Evolutionary conservation across 2,329 filamentous ascomycete genomes (phyloP).

Genomic region (Chalaropsis ovoidea): DNA sequence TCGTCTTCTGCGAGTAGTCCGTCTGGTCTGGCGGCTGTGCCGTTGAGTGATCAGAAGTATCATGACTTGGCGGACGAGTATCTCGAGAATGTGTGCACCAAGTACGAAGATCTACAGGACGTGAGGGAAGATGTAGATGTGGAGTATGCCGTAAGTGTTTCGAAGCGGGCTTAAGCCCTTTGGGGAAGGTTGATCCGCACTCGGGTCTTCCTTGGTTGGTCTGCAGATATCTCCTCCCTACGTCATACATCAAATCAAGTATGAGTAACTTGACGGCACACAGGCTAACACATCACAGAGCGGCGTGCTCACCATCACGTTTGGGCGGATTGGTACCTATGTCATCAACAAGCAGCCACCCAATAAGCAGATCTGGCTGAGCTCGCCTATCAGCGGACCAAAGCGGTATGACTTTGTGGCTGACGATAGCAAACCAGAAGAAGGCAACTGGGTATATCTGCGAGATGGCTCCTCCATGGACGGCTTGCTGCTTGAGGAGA

Average conservation of each 20-base stretch:
- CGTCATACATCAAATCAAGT: not conserved
- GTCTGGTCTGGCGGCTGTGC: constrained; percentile 8
- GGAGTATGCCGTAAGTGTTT: constrained; percentile 66
- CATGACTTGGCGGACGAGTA: constrained; percentile 68
- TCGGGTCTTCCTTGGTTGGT: not conserved
- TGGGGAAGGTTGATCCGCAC: too few species aligned
- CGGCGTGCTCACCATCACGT: constrained; percentile 70
- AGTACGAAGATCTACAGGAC: constrained; percentile 67
- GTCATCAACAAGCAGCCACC: constrained; percentile 98
- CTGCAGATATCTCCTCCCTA: not conserved
- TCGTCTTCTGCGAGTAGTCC: constrained; percentile 15
- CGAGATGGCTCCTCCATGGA: constrained; percentile 70
- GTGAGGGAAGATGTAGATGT: constrained; percentile 66
- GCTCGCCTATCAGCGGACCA: constrained; percentile 78
- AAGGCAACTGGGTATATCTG: constrained; percentile 79
- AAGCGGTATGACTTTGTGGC: constrained; percentile 86
- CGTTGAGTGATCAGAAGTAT: constrained; percentile 51
- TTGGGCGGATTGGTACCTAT: constrained; percentile 65
- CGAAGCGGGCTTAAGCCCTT: too few species aligned
- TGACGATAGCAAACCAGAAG: constrained; percentile 57
- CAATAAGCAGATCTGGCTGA: constrained; percentile 96
- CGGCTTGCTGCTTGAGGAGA: constrained; percentile 62
- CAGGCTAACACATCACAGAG: constrained; percentile 45
- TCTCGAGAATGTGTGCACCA: constrained; percentile 47
- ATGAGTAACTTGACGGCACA: not conserved